Evolutionary conservation across 331 rosid genomes (phyloP), one percentile per base, ranked within the genome.

Genomic region (Prunus yedoensis): DNA sequence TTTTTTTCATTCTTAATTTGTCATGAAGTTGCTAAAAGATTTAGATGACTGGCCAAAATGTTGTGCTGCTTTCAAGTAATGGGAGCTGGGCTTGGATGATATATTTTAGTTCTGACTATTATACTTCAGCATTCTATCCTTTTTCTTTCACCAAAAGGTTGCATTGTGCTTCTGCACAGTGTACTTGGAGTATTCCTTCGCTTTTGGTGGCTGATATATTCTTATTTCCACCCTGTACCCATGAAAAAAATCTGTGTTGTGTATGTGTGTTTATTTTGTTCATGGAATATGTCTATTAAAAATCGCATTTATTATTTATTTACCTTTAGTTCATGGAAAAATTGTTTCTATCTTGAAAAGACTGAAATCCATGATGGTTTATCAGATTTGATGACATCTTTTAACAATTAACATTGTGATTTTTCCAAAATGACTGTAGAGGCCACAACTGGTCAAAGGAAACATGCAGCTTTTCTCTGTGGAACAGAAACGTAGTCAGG

Each of bases 401-500:
- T 35, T 12, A 27, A 27, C 68, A 47, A 47, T 20, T 46, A 49
- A 28, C 60, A n/a, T 69, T 6, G 38, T 27, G 21, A n/a, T 45
- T 78, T 56, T 70, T 18, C 68, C 28, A 73, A 64, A 43, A 65
- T 62, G 17, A 64, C 21, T 76, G 74, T 45, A 81, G 84, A 81
- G 78, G 80, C 84, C 81, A 45, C 84, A 81, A 65, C 77, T 81
- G 27, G 84, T 76, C 32, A 81, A 76, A 49, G 84, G 84, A 81
- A 71, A 76, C 15, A 81, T 81, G 84, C 84, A 81, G 43, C 84
- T 81, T 76, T 81, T 81, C 74, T 81, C 84, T 23, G 84, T 76
- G 66, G 84, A 81, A 11, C 84, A 81, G 84, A 80, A 81, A 30
- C 84, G 81, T 35, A 81, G 84, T 58, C 84, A 81, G 74, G 81